Evolutionary conservation across 2,329 filamentous ascomycete genomes (phyloP), one percentile per base, ranked within the genome.

Genomic region (Aspergillus sp.): DNA sequence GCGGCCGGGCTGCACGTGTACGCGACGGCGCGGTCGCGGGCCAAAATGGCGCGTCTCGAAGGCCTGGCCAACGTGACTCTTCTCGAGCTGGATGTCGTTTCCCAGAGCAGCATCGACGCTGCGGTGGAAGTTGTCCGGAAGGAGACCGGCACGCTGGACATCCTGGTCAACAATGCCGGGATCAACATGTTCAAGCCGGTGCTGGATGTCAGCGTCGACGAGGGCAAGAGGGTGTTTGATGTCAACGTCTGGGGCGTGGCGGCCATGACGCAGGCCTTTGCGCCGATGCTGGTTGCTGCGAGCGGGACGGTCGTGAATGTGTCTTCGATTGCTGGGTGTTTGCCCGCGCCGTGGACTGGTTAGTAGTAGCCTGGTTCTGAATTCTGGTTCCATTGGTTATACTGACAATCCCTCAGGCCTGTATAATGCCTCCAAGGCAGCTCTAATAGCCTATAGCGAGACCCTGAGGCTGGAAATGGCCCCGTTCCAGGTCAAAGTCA

Each of bases 91-190:
- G 60, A 63, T 34, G 56, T 62, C 3, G 41, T 42, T 3, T 48
- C 45, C 1, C 29, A 43, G 4, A 12, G 32, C 8, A 49, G 45
- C 8, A 57, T 61, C 30, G 46, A 58, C 12, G 49, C 51, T 12
- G 48, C 49, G 5, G 40, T 48, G 4, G 40, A 41, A n/a, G 38
- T 41, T 6, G 43, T 56, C 17, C 39, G 37, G 15, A 34, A 33
- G 5, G 13, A 38, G 11, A 60, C 58, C 0, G 51, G 49, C 8
- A 60, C 59, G 8, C 47, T 67, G 6, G 53, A 66, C 33, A 44
- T 51, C 19, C 45, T 67, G 0, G 44, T 69, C 34, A 68, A 68
- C 45, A 70, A 69, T 33, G 60, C 66, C 8, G 66, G 58, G 2
- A 29, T 33, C 2, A 44, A 41, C n/a, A 51, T 50, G n/a, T 40